Evolutionary conservation across 2,329 filamentous ascomycete genomes (phyloP), one percentile per base, ranked within the genome.

Genomic region (Teratosphaeriaceae sp.): DNA sequence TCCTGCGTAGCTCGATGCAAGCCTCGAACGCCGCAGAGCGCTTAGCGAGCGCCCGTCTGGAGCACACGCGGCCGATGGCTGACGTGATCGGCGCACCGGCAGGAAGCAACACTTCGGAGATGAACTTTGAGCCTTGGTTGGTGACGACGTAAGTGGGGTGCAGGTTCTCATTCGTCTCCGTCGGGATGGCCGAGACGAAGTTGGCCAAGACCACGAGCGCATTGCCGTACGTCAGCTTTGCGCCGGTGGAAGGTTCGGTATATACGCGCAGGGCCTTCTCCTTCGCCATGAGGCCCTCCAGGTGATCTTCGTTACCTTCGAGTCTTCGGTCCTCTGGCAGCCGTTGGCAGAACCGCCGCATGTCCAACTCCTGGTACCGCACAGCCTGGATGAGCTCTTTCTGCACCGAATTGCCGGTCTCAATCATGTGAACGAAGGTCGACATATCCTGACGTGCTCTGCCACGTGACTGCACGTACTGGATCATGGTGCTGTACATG

Each of bases 381-480:
- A 81, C 79, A 50, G 85, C 76, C 8, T 70, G 62, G 1, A 86
- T 59, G n/a, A 70, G 68, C 27, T 72, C 64, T 1, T 61, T 52
- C 38, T 94, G 84, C 0, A 69, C 67, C 11, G 62, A 50, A 54
- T 95, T 95, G 6, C 74, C 76, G 1, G 65, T 59, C 59, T 97
- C 89, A 2, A 87, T 61, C 85, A 98, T 89, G 56, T 85, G 86
- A 24, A 89, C 76, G 61, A 90, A 96, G 49, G 77, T 80, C 0
- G 92, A 97, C 42, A 83, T 75, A 1, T 68, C 64, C 55, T 88
- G 84, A 29, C 92, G 78, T 11, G 92, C 92, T 42, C 92, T 79
- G 0, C 92, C 92, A 49, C 88, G 79, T 12, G 89, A 96, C 62
- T 98, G 92, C 16, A 97, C 82, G 59, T 96, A 97, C 58, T 94